A percentile compares a stretch with the other conserved stretches of the same genome.
Conservation (phyloP, 1,139 yeast species). For the Taphrina flavorubra region DNA sequence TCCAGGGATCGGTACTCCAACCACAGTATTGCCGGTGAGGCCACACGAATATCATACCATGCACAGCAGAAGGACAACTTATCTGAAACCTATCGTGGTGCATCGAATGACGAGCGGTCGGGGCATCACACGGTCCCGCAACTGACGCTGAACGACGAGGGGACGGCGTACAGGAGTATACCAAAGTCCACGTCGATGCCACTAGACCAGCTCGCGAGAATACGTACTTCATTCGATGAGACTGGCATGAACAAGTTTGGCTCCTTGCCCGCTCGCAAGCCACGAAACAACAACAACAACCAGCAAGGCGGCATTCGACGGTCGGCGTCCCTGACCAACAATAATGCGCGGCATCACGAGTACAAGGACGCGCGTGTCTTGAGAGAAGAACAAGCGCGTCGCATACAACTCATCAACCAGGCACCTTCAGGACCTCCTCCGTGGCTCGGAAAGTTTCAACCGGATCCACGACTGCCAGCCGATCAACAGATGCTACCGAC, state of each 20-base stretch:
- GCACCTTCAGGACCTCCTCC: conserved; percentile 42
- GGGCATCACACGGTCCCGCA: conserved; percentile 1
- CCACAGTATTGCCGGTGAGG: conserved; percentile 10
- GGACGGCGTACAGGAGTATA: neutral
- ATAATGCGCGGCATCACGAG: neutral
- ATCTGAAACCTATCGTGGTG: neutral
- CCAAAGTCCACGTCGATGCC: conserved; percentile 18
- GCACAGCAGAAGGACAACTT: conserved; percentile 5
- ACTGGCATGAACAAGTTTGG: conserved; percentile 4
- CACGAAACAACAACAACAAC: neutral
- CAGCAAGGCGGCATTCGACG: neutral
- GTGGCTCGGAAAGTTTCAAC: conserved; percentile 32
- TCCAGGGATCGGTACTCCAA: conserved; percentile 15
- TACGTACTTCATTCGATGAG: neutral
- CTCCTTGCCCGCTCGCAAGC: conserved; percentile 10
- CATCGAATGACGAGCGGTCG: neutral
- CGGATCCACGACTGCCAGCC: conserved; percentile 34
- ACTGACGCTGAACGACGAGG: neutral
- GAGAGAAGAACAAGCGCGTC: conserved; percentile 32
- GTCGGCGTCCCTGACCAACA: conserved; percentile 3
- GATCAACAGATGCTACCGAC: conserved; percentile 39
- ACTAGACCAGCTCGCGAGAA: neutral
- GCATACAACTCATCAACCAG: conserved; percentile 32
- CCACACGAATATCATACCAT: conserved; percentile 1
- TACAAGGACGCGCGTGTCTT: conserved; percentile 2